Base-by-base conservation (phyloP, 345 rosid species). In the Citrus sinensis region DNA sequence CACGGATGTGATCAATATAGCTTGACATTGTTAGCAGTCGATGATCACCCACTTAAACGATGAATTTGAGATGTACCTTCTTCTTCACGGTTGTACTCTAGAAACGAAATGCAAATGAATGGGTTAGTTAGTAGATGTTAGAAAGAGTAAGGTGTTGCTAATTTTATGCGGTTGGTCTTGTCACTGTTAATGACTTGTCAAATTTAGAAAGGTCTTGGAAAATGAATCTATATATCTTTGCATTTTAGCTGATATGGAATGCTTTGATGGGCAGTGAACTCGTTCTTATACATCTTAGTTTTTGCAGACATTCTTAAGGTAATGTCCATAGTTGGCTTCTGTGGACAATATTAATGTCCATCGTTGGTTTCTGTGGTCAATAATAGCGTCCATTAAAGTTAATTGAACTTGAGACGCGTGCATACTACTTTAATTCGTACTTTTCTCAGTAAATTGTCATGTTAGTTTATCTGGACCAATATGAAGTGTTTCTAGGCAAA, bases 121-220 rank as follows among this genome's bases (percentile, higher is more conserved):
- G 20, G 37, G 49, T 37, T 35, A 2, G 27, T 19, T 32, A 20
- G 46, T 20, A 27, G 22, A 20, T 37, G 24, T 11, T 30, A 32
- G 37, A 35, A 22, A 35, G 27, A 34, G 37, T 20, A 22, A 65
- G 40, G 30, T 6, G 68, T 35, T 20, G 0, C 27, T 8, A 35
- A 10, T 35, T 65, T 20, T 35, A 22, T 35, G 49, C 27, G 1
- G 70, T 66, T 20, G 27, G 16, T 66, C 40, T 32, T 66, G 29
- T 20, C 42, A 7, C 25, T 65, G 24, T 65, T 34, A 7, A 65
- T 32, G 24, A 32, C 35, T 35, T 58, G 13, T 63, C 37, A 63
- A 63, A 63, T 63, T 66, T 73, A 35, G 76, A 11, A n/a, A 51
- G 54, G 27, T 46, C 60, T 63, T 27, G 78, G 59, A 75, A 27